Percentiles rank a stretch among this genome's conserved stretches.
phyloP scores from a whole-genome alignment of 192 early-diverging fungal species.

The Piromyces finnis region DNA sequence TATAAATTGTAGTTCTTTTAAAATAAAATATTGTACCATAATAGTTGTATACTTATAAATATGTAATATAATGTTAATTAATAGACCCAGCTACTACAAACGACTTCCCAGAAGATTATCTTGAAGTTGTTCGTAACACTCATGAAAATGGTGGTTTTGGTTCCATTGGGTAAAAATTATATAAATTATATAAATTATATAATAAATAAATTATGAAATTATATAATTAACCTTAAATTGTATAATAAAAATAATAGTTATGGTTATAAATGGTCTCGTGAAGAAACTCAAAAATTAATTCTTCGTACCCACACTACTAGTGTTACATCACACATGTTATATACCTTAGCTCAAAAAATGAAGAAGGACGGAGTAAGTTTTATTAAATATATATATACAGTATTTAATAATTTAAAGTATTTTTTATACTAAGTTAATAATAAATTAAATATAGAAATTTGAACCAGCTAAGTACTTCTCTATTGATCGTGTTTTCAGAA shows the following conservation, averaged over 20 bases:
- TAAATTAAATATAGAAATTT: conserved; percentile 51
- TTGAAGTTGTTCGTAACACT: conserved; percentile 77
- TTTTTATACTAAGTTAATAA: no score
- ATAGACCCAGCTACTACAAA: conserved; percentile 49
- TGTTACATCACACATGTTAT: conserved; percentile 77
- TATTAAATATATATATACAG: no score
- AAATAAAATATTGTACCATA: no score
- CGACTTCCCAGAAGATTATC: conserved; percentile 68
- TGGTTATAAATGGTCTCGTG: conserved; percentile 77
- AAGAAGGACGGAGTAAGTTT: conserved; percentile 14
- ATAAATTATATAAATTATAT: no score
- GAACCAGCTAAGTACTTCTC: conserved; percentile 96
- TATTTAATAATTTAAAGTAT: no score
- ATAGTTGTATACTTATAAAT: no score
- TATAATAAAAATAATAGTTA: conserved; percentile 29
- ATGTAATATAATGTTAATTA: no score
- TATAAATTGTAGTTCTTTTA: no score
- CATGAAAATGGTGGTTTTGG: conserved; percentile 90
- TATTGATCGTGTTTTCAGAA: conserved; percentile 97
- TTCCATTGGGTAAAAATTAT: conserved; percentile 46
- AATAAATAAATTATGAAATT: no score
- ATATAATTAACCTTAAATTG: no score
- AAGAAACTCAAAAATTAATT: conserved; percentile 81
- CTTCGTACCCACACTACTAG: conserved; percentile 96
- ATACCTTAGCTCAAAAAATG: conserved; percentile 66